These are phyloP conservation scores for Neckera pumila DNA, from an alignment of 225 moss, liverwort and hornwort genomes.

Conservation along the genomic window DNA sequence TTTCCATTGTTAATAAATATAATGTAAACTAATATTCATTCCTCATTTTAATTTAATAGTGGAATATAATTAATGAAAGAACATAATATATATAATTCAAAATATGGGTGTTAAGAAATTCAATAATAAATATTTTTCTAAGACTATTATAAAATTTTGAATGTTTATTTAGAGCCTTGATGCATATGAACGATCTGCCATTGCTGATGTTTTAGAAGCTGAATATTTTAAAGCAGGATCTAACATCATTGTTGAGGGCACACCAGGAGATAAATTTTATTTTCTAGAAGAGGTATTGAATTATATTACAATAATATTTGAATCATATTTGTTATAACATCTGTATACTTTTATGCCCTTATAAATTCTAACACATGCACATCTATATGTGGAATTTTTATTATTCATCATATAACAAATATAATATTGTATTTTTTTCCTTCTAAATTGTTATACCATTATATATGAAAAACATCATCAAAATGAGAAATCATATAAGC, in stretches of 20 bases:
- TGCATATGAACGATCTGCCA: conserved; percentile 72
- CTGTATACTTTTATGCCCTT: not conserved
- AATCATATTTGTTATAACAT: not conserved
- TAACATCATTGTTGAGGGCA: conserved; percentile 65
- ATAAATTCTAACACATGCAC: not conserved
- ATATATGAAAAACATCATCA: too few relatives aligned
- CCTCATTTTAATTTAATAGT: not conserved
- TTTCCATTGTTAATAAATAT: not conserved
- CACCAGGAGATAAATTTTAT: conserved; percentile 83
- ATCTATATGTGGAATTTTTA: too few relatives aligned
- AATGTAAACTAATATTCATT: too few relatives aligned
- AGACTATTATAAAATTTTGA: not conserved
- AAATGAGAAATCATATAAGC: not conserved
- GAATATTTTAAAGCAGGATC: conserved; percentile 58
- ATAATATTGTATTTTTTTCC: too few relatives aligned
- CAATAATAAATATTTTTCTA: not conserved
- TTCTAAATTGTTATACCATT: not conserved
- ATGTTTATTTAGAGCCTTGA: conserved; percentile 40
- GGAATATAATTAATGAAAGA: too few relatives aligned
- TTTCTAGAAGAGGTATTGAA: conserved; percentile 69
- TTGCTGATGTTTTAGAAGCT: conserved; percentile 85
- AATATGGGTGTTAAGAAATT: not conserved
- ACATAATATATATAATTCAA: accelerated
- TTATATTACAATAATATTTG: not conserved
- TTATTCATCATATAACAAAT: too few relatives aligned